Base-by-base conservation (phyloP, 2,329 filamentous ascomycete species). In the Aureobasidium namibiae region DNA sequence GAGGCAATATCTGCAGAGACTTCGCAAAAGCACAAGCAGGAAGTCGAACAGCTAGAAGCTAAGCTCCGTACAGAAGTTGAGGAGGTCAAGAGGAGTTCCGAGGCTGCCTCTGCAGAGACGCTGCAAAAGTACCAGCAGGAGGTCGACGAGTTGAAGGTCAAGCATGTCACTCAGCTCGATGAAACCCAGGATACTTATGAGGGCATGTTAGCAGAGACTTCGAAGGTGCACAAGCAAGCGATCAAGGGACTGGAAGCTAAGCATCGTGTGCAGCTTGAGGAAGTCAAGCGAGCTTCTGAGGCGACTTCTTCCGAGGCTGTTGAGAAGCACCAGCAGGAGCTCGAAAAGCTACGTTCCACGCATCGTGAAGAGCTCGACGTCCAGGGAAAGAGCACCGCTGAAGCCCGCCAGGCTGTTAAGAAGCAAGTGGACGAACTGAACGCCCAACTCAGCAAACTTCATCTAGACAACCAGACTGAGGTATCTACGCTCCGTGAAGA, bases 381-480 rank as follows among this genome's bases (percentile, higher is more conserved):
- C 10, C 39, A 44, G 8, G 52, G 45, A 24, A 18, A 36, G 29
- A 26, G 39, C 26, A 44, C 52, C 18, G 18, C 39, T 10, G 39
- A 45, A 38, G 39, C 52, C 26, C 36, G 31, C 8, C 34, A 62
- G 31, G 46, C 29, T 13, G 52, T 42, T 13, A 54, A 60, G 48
- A 38, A 54, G 23, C 53, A 58, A 41, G 46, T 56, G 10, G 33
- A 54, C 21, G 33, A 45, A 11, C 38, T 59, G 5, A 45, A 59
- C 3, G 56, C 52, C 24, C 52, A 56, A 24, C 52, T 56, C 13
- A 56, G 39, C 52, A 41, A 56, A 14, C 52, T 56, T 10, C 52
- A 31, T 26, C 7, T 56, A 8, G 41, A 56, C 21, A 56, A 33
- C 5, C 18, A 56, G 52, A 23, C 24, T 5, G 36, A 56, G 29